phyloP scores from a whole-genome alignment of 2,329 filamentous ascomycete genomes.

The Paraconiothyrium sp. region DNA sequence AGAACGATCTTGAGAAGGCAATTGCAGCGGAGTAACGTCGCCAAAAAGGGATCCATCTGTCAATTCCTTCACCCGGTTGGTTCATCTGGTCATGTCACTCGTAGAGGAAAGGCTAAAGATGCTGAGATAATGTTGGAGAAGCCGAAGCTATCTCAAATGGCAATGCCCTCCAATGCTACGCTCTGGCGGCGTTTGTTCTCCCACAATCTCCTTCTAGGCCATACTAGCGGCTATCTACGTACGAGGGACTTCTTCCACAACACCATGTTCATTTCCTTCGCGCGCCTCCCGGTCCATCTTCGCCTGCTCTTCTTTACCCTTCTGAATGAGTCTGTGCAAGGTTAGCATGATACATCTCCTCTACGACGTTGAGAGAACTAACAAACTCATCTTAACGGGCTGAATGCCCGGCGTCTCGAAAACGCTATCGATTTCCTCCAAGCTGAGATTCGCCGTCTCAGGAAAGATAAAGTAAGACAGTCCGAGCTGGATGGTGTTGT shows the following conservation, averaged over 20 bases:
- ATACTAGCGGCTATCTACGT: neutral
- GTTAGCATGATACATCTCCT: neutral
- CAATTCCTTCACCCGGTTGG: too few species aligned
- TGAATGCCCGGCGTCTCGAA: slow-evolving; percentile 60
- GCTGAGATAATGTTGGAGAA: too few species aligned
- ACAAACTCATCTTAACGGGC: slow-evolving; percentile 54
- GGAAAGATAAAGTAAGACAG: slow-evolving; percentile 62
- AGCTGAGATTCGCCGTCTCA: slow-evolving; percentile 59
- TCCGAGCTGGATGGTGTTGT: slow-evolving; percentile 59
- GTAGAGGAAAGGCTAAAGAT: too few species aligned
- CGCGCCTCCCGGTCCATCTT: slow-evolving; percentile 5
- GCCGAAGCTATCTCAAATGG: neutral
- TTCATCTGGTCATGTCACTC: too few species aligned
- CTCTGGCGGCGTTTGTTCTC: neutral
- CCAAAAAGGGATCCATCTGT: too few species aligned
- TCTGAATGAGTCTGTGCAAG: neutral
- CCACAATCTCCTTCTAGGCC: neutral
- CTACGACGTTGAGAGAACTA: neutral
- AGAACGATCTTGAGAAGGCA: too few species aligned
- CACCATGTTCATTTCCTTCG: neutral
- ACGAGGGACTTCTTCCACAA: neutral
- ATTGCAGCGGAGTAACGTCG: too few species aligned
- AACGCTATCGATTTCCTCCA: slow-evolving; percentile 68
- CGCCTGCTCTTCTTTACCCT: slow-evolving; percentile 2
- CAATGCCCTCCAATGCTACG: neutral